These are phyloP conservation scores for Aeminium ludgeri DNA, from an alignment of 495 filamentous ascomycete genomes.

Conservation along the genomic window DNA sequence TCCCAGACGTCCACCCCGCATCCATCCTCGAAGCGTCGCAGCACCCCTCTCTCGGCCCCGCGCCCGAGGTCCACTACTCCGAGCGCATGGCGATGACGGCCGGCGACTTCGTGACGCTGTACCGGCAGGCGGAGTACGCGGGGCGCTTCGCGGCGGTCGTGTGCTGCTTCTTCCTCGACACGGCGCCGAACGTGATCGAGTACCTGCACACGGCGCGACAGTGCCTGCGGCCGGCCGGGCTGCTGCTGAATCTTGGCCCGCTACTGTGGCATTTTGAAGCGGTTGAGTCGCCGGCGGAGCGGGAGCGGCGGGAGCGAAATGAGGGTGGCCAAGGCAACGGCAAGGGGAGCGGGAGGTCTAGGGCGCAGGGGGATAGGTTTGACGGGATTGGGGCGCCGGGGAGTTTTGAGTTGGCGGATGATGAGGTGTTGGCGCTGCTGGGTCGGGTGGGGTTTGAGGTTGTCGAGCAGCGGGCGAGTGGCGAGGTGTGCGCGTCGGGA, in stretches of 20 bases:
- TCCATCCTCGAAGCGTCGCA: constrained; percentile 28
- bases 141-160: constrained; percentile 64
- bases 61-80: constrained; percentile 17
- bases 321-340: constrained; percentile 11
- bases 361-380: not conserved
- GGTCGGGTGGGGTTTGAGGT: constrained; percentile 62
- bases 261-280: constrained; percentile 79
- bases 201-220: constrained; percentile 70
- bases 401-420: constrained; percentile 69
- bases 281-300: constrained; percentile 31
- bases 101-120: constrained; percentile 66
- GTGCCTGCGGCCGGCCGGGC: constrained; percentile 59
- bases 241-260: constrained; percentile 83
- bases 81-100: constrained; percentile 73
- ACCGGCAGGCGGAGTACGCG: constrained; percentile 40
- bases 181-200: constrained; percentile 75
- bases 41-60: constrained; percentile 9
- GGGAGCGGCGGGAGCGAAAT: constrained; percentile 18
- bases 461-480: constrained; percentile 27
- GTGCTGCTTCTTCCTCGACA: constrained; percentile 92
- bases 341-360: constrained; percentile 2
- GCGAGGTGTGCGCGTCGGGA: constrained; percentile 39
- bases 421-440: constrained; percentile 67
- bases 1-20: constrained; percentile 66
- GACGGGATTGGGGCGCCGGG: constrained; percentile 59